Evolutionary conservation across 306 rosid genomes (phyloP).

Genomic region (Gillenia trifoliata): DNA sequence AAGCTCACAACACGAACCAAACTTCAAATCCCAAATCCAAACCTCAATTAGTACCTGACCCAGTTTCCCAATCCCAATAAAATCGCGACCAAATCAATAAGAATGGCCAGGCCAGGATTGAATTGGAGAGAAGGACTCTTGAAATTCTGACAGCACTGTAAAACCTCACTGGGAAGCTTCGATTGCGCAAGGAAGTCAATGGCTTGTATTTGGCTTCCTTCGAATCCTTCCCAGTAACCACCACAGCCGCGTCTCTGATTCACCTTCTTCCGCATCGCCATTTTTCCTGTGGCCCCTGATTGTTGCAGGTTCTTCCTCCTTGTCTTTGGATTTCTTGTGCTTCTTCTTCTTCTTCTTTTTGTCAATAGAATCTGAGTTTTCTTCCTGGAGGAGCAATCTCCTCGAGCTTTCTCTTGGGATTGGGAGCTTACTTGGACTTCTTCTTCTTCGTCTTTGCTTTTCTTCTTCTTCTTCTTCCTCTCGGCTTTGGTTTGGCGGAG

Average conservation of each 20-base stretch:
- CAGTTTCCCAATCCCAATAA: constrained; percentile 95
- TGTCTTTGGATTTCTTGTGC: constrained; percentile 26
- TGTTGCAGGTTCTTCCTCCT: constrained; percentile 14
- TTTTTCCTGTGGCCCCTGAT: constrained; percentile 16
- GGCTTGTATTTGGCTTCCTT: constrained; percentile 49
- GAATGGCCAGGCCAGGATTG: constrained; percentile 95
- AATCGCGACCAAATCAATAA: constrained; percentile 82
- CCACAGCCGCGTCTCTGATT: constrained; percentile 36
- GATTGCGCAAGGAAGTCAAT: constrained; percentile 42
- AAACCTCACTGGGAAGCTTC: constrained; percentile 58
- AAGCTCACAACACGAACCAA: constrained; percentile 10
- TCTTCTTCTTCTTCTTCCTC: constrained; percentile 53
- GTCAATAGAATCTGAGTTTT: not conserved
- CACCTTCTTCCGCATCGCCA: constrained; percentile 13
- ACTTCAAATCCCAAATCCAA: not conserved
- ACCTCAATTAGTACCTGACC: constrained; percentile 53
- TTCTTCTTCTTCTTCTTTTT: constrained; percentile 43
- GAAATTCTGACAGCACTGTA: constrained; percentile 77
- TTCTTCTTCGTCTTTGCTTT: constrained; percentile 3
- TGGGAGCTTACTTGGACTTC: constrained; percentile 11
- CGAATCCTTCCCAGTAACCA: constrained; percentile 63
- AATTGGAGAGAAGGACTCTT: constrained; percentile 76
- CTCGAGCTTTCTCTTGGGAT: constrained; percentile 53
- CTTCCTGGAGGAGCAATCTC: constrained; percentile 22
- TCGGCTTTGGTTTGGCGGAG: constrained; percentile 33